Base-by-base conservation (phyloP, 2,329 filamentous ascomycete species). In the Microsporum audouinii region DNA sequence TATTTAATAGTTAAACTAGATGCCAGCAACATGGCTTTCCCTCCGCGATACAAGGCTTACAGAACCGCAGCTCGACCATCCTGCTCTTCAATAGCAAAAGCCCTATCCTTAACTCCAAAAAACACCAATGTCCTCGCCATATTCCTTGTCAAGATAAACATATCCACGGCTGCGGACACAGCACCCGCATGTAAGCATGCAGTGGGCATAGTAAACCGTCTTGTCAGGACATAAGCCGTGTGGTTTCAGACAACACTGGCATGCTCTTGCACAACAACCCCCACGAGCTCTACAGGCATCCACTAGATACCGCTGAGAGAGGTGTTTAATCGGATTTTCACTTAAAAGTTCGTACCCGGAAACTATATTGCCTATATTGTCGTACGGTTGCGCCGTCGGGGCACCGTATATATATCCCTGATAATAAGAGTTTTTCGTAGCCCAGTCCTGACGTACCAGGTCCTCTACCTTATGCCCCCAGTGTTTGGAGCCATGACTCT, bases 121-220 rank as follows among this genome's bases (percentile, higher is more conserved):
- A 31, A 51, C 7, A 5, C 10, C 23, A 14, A 58, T n/a, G 27
- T 8, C 23, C 14, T 10, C 8, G 10, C 1, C 36, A 5, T 17
- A 8, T 57, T 14, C 6, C 14, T 43, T 39, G 4, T n/a, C 6
- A 2, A 38, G 5, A 14, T 39, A 8, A 3, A 33, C 36, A 55
- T 43, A 56, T 47, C 49, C 47, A 17, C 58, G 59, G n/a, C 12
- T 31, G 5, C 36, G 8, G 14, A 57, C 38, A 38, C 59, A 60
- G 10, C 59, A 60, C 5, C 51, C 51, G 27, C 51, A 60, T 4
- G 8, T 6, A 4, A 12, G 7, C 7, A 38, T 60, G 39, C 59
- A 60, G 43, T 60, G 59, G n/a, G 51, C 34, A n/a, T 57, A 60
- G 23, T 47, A 57, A 29, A 57, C 8, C 14, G 43, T 60, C 27